Evolutionary conservation across 768 basidiomycete genomes (phyloP).

Genomic region (Coprinopsis marcescibilis): DNA sequence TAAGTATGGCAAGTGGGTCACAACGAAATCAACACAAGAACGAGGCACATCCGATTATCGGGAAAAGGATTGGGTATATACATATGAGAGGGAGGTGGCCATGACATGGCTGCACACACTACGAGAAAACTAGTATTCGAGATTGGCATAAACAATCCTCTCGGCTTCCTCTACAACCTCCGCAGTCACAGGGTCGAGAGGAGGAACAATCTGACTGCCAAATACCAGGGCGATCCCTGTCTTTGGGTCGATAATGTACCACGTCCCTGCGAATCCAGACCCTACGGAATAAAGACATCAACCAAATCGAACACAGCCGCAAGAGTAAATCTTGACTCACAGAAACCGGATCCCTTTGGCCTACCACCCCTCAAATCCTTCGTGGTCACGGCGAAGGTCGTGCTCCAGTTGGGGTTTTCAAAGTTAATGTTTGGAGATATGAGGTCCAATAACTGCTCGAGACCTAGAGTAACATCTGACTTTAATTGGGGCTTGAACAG

Average conservation of each 20-base stretch:
- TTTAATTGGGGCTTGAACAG: constrained; percentile 17
- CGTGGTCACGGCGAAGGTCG: constrained; percentile 18
- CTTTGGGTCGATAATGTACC: constrained; percentile 25
- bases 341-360: constrained; percentile 26
- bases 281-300: no score
- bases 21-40: no score
- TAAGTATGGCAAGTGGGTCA: no score
- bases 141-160: constrained; percentile 19
- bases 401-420: background rate
- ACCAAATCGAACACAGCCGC: no score
- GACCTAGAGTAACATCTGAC: constrained; percentile 3
- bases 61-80: no score
- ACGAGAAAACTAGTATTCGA: background rate
- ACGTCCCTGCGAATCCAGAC: constrained; percentile 30
- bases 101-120: no score
- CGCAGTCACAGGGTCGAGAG: constrained; percentile 18
- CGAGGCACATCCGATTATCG: no score
- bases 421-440: background rate
- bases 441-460: background rate
- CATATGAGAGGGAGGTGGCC: no score
- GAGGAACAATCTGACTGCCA: constrained; percentile 26
- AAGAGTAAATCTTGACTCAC: no score
- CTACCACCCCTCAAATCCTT: constrained; percentile 21
- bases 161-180: constrained; percentile 22
- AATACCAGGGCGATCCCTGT: constrained; percentile 28